Conservation (phyloP, 805 yeast genomes). For the Candida jianshihensis region DNA sequence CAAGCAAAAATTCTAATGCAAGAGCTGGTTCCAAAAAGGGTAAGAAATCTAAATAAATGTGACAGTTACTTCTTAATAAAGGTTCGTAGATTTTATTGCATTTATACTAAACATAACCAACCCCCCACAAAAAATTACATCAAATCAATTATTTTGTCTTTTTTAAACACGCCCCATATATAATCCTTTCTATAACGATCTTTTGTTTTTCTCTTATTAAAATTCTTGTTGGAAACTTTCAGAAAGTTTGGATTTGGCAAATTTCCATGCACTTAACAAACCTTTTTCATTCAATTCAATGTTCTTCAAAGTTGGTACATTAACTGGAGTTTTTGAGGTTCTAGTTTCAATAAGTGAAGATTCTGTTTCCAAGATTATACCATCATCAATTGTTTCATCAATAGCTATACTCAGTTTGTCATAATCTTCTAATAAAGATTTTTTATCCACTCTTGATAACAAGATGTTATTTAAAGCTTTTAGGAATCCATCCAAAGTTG, state of each 20-base stretch:
- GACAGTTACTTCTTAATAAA: too few relatives aligned
- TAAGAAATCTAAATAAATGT: constrained; percentile 3
- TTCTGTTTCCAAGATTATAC: constrained; percentile 86
- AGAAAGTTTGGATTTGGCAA: constrained; percentile 69
- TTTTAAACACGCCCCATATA: background rate
- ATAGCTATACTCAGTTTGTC: constrained; percentile 81
- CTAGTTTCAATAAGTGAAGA: constrained; percentile 81
- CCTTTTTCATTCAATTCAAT: constrained; percentile 71
- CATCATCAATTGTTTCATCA: constrained; percentile 92
- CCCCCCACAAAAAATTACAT: background rate
- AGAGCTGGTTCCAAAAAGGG: constrained; percentile 9
- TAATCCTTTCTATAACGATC: background rate
- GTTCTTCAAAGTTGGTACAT: constrained; percentile 52
- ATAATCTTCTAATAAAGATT: constrained; percentile 70
- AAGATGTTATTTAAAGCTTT: constrained; percentile 78
- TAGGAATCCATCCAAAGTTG: constrained; percentile 66
- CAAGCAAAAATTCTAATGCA: background rate
- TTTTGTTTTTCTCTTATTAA: constrained; percentile 9
- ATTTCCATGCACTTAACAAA: constrained; percentile 75
- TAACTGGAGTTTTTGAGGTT: constrained; percentile 80
- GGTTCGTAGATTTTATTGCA: too few relatives aligned
- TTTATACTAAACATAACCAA: background rate
- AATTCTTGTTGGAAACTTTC: constrained; percentile 42
- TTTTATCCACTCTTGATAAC: constrained; percentile 63
- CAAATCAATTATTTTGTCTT: background rate